Conservation (phyloP, 495 filamentous ascomycete genomes). For the Penicillium arizonense region DNA sequence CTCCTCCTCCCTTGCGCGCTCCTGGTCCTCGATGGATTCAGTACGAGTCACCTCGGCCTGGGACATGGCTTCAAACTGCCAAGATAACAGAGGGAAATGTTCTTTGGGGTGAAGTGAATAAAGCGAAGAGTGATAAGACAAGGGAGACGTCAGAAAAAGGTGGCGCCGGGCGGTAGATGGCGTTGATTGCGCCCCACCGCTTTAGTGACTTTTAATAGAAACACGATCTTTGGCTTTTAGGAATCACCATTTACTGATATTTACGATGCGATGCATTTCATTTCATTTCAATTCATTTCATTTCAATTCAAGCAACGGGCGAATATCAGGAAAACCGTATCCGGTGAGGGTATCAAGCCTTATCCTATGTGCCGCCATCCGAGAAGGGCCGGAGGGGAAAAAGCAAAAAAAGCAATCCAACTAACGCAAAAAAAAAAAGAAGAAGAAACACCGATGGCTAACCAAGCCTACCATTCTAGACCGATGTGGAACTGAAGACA, state of each 20-base stretch:
- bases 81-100: slow-evolving; percentile 6
- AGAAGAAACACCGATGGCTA: slow-evolving; percentile 12
- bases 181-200: slow-evolving; percentile 17
- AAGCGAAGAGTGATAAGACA: slow-evolving; percentile 7
- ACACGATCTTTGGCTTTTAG: background rate
- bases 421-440: background rate
- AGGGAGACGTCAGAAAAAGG: slow-evolving; percentile 32
- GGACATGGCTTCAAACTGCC: slow-evolving; percentile 39
- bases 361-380: slow-evolving; percentile 12
- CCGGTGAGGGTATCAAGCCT: slow-evolving; percentile 30
- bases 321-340: slow-evolving; percentile 19
- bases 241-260: background rate
- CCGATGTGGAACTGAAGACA: slow-evolving; percentile 4
- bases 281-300: background rate
- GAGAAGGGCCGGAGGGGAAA: background rate
- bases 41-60: slow-evolving; percentile 40
- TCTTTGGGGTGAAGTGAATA: background rate
- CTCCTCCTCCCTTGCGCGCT: slow-evolving; percentile 31
- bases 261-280: background rate
- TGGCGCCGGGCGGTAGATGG: slow-evolving; percentile 22
- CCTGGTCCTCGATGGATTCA: slow-evolving; percentile 51
- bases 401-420: background rate
- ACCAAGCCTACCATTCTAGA: slow-evolving; percentile 30
- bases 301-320: background rate
- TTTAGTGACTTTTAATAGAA: slow-evolving; percentile 7